A percentile compares a stretch with the other conserved stretches of the same genome.
Conservation (phyloP, 768 basidiomycete species). For the Lentinula guzmanii region DNA sequence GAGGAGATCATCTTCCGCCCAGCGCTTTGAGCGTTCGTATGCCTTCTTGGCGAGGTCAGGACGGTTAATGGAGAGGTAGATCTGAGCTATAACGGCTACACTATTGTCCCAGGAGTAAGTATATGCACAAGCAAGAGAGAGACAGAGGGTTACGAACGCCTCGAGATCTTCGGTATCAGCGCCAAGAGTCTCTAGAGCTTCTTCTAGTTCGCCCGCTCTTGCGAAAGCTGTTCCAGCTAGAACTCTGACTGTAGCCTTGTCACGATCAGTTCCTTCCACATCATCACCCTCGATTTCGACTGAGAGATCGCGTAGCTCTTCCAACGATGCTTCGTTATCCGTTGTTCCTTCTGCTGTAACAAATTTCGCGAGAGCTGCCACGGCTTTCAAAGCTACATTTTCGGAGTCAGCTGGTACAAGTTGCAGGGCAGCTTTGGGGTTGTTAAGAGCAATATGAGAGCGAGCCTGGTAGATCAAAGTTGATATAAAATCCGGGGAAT, state of each 20-base stretch:
- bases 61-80: constrained; percentile 88
- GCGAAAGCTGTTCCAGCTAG: constrained; percentile 86
- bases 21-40: constrained; percentile 75
- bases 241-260: constrained; percentile 70
- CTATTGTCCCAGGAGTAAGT: constrained; percentile 29
- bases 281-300: constrained; percentile 85
- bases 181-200: constrained; percentile 85
- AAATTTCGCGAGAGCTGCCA: constrained; percentile 69
- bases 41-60: constrained; percentile 83
- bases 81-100: constrained; percentile 75
- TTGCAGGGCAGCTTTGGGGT: constrained; percentile 48
- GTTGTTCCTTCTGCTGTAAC: constrained; percentile 36
- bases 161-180: constrained; percentile 76
- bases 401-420: constrained; percentile 54
- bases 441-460: constrained; percentile 64
- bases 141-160: constrained; percentile 51
- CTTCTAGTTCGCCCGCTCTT: constrained; percentile 80
- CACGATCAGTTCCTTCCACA: constrained; percentile 55
- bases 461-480: constrained; percentile 75
- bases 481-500: constrained; percentile 58
- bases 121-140: background rate
- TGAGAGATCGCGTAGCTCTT: constrained; percentile 78
- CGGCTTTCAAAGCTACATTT: constrained; percentile 65
- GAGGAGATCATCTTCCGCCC: constrained; percentile 86
- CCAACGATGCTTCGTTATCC: constrained; percentile 56